Evolutionary conservation across 495 filamentous ascomycete genomes (phyloP), one percentile per base, ranked within the genome.

Genomic region (Daldinia caldariorum): DNA sequence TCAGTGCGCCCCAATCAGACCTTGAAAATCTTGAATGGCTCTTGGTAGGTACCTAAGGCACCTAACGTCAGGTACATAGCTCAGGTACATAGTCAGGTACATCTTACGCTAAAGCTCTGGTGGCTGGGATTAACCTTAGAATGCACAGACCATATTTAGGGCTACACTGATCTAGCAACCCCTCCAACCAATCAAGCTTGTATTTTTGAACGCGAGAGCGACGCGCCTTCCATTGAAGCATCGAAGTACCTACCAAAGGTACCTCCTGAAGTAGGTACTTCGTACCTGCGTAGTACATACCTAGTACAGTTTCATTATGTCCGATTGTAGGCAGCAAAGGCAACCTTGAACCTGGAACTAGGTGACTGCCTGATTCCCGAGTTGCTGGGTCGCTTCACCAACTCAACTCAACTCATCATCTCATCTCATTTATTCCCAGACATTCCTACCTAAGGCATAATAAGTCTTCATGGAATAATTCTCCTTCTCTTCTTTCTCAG

Each of bases 141-240:
- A 39, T 61, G 69, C 69, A 72, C 69, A 38, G 59, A 65, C 55
- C 69, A 32, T 43, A 58, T 72, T 68, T 72, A 72, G 64, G 69
- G 69, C 69, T 72, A 67, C 61, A 58, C 16, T 26, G 41, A 60
- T 59, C 35, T 60, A 62, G 59, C 3, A 54, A 16, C 22, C 3
- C 1, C 13, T 45, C 3, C 12, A 43, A 32, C 64, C 69, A 67
- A 64, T 67, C 14, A 72, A 31, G 41, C 34, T 12, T 58, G 8
- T 14, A 18, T 51, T 37, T 47, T 14, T 31, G 9, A 49, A 56
- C 65, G 63, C 65, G 66, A 72, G 26, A 69, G 38, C 16, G 54
- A 65, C 70, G 70, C 70, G 70, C 26, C 50, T 31, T 43, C 55
- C 37, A n/a, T n/a, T n/a, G n/a, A n/a, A n/a, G n/a, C n/a, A n/a